A percentile compares a stretch with the other conserved stretches of the same genome.
Conservation (phyloP, 192 early-diverging fungal genomes). For the Coemansia sp. region DNA sequence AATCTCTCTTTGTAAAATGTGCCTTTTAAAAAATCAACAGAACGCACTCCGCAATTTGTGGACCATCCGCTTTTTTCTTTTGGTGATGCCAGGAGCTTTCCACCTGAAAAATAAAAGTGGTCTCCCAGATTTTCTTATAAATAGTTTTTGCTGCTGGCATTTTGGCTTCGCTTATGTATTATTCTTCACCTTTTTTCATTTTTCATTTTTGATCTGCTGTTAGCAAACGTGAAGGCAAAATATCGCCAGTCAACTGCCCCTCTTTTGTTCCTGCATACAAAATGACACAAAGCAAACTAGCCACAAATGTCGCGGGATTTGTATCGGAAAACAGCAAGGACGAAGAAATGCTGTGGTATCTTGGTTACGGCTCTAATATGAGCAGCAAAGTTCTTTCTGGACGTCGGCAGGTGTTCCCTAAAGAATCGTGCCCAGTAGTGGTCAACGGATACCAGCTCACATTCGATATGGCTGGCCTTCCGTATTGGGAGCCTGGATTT, state of each 20-base stretch:
- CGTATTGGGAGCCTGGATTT: constrained; percentile 54
- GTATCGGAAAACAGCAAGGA: neutral
- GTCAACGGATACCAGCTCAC: constrained; percentile 48
- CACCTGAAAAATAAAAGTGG: too few relatives aligned
- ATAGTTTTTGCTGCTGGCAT: too few relatives aligned
- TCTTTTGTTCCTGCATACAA: neutral
- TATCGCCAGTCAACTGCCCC: too few relatives aligned
- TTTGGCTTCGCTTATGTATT: too few relatives aligned
- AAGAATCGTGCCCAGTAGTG: constrained; percentile 30
- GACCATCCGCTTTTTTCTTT: too few relatives aligned
- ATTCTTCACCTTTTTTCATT: too few relatives aligned
- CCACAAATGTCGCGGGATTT: neutral
- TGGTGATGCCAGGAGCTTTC: too few relatives aligned
- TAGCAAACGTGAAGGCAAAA: too few relatives aligned
- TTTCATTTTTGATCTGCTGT: neutral
- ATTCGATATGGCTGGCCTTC: constrained; percentile 48
- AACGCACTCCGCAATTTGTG: too few relatives aligned
- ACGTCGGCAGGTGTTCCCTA: constrained; percentile 45
- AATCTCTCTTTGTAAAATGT: too few relatives aligned
- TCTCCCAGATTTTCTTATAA: too few relatives aligned
- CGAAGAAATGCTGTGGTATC: constrained; percentile 24
- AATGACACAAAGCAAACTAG: neutral
- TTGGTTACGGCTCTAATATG: constrained; percentile 53
- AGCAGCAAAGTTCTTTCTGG: constrained; percentile 49
- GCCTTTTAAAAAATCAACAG: too few relatives aligned